Percentiles rank a stretch among this genome's conserved stretches.
These are phyloP conservation scores for Cutaneotrichosporon cutaneum DNA, from an alignment of 1,284 basidiomycete species.

Conservation along the genomic window DNA sequence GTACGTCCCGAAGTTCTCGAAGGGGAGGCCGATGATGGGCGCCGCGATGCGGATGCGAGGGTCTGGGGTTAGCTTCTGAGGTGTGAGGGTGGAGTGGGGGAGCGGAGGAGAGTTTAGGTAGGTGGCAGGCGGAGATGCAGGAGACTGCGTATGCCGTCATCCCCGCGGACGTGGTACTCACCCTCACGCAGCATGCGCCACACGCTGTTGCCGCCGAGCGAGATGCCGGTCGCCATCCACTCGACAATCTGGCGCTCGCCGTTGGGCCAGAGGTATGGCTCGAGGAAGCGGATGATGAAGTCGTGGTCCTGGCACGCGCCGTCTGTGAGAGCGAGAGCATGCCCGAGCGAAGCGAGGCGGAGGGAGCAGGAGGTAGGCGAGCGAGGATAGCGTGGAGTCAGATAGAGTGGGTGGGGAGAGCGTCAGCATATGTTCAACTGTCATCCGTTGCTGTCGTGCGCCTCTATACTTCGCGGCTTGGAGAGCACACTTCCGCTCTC, in stretches of 20 bases:
- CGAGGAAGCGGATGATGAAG: constrained; percentile 76
- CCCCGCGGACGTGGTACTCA: constrained; percentile 24
- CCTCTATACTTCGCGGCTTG: no score
- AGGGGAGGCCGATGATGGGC: constrained; percentile 72
- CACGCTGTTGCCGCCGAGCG: constrained; percentile 53
- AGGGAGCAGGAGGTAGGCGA: background rate
- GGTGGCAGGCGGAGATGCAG: background rate
- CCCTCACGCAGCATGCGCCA: constrained; percentile 56
- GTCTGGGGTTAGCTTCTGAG: constrained; percentile 55
- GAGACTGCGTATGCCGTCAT: background rate
- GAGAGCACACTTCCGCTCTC: no score
- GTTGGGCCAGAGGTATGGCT: constrained; percentile 70
- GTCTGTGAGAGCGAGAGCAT: constrained; percentile 32
- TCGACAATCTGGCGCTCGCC: constrained; percentile 64
- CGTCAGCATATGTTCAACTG: no score
- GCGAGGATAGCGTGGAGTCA: background rate
- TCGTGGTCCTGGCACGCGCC: constrained; percentile 75
- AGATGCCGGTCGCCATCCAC: constrained; percentile 62
- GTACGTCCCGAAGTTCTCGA: constrained; percentile 61
- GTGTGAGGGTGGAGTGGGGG: no score
- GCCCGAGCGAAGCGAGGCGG: background rate
- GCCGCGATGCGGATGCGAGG: constrained; percentile 68
- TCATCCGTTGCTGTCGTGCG: no score
- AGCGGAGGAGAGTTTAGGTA: no score
- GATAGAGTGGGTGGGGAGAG: no score